These are phyloP conservation scores for Penicillium rolfsii DNA, from an alignment of 2,329 filamentous ascomycete species.

Conservation along the genomic window DNA sequence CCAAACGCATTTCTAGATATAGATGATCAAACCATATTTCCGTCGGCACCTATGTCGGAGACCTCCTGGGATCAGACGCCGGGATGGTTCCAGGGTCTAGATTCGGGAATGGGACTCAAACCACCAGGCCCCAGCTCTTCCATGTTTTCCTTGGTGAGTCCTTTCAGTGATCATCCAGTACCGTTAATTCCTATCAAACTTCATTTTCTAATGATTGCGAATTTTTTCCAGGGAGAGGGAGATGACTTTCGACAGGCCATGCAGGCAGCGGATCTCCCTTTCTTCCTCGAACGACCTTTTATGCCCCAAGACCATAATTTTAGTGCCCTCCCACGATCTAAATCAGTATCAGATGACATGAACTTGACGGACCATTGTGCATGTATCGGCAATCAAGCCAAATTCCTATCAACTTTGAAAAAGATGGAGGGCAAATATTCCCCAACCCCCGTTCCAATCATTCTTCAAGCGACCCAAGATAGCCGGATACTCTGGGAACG, in stretches of 20 bases:
- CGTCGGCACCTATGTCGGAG: not conserved
- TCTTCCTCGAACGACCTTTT: not conserved
- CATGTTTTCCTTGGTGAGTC: not conserved
- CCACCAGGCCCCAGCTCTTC: not conserved
- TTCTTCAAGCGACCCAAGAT: not conserved
- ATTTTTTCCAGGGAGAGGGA: not conserved
- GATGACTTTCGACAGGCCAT: not conserved
- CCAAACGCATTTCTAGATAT: not conserved
- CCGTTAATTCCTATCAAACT: not conserved
- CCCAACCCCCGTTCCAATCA: not conserved
- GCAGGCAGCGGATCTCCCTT: not conserved
- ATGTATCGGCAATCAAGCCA: not conserved
- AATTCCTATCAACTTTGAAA: not conserved
- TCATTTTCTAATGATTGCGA: not conserved
- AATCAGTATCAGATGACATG: not conserved
- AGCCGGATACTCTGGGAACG: not conserved
- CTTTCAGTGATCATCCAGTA: not conserved
- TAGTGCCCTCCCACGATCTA: not conserved
- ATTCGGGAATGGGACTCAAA: not conserved
- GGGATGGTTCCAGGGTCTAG: not conserved
- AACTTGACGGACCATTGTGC: not conserved
- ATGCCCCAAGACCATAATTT: not conserved
- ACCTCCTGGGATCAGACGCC: not conserved
- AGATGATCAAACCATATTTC: not conserved
- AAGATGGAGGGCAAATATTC: not conserved